Percentiles rank a stretch among this genome's conserved stretches.
phyloP scores from a whole-genome alignment of 176 grass and related monocot species.

The Microstegium vimineum region DNA sequence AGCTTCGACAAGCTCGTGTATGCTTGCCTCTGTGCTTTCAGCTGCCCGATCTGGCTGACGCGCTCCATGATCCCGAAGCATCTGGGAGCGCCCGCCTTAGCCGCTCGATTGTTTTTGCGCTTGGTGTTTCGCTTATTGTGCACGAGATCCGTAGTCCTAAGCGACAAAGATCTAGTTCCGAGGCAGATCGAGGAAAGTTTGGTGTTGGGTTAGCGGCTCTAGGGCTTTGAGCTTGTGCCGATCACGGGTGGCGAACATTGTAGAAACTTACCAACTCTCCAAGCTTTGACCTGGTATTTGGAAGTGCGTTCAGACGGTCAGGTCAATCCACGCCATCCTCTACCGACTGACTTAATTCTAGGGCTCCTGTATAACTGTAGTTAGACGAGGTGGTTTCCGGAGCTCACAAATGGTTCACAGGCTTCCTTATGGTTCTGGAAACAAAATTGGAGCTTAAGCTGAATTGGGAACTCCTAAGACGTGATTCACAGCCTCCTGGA shows the following conservation, averaged over 20 bases:
- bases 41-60: not conserved
- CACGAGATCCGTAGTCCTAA: not conserved
- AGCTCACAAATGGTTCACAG: not conserved
- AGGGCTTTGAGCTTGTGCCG: not conserved
- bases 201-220: not conserved
- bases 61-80: conserved; percentile 11
- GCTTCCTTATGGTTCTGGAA: not conserved
- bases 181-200: conserved; percentile 9
- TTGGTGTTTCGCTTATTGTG: not conserved
- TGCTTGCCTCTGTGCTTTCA: not conserved
- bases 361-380: not conserved
- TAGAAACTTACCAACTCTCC: not conserved
- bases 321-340: conserved; percentile 5
- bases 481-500: not conserved
- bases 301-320: not conserved
- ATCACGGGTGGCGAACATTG: not conserved
- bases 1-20: conserved; percentile 9
- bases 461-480: not conserved
- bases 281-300: not conserved
- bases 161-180: not conserved
- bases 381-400: not conserved
- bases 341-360: not conserved
- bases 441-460: not conserved
- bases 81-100: not conserved
- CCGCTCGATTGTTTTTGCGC: not conserved